These are phyloP conservation scores for Fusarium fujikuroi DNA, from an alignment of 2,329 filamentous ascomycete species.

Conservation along the genomic window DNA sequence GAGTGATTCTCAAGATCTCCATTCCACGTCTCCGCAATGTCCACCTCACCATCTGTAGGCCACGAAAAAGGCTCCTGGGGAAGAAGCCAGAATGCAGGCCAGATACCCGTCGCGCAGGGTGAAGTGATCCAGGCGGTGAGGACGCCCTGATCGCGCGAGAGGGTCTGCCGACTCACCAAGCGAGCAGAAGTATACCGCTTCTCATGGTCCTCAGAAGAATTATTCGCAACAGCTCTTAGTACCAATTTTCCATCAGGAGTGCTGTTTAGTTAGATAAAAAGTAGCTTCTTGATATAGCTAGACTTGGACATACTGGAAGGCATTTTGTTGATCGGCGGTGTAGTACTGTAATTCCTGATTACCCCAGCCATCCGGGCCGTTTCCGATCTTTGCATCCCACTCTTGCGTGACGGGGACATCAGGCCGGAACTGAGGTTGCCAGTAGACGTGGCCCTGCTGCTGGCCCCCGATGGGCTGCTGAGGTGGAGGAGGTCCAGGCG, in stretches of 20 bases:
- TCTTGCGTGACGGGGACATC: conserved; percentile 58
- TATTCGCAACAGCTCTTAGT: conserved; percentile 60
- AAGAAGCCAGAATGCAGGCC: conserved; percentile 71
- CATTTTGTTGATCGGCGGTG: conserved; percentile 59
- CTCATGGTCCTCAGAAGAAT: conserved; percentile 47
- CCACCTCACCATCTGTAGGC: conserved; percentile 69
- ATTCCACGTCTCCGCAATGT: conserved; percentile 72
- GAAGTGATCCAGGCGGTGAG: conserved; percentile 62
- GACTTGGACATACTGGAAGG: conserved; percentile 57
- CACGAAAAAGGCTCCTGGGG: conserved; percentile 67
- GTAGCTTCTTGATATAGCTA: background rate
- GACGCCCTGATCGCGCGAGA: conserved; percentile 62
- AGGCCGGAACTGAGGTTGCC: conserved; percentile 62
- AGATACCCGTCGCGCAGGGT: conserved; percentile 66
- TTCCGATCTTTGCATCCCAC: conserved; percentile 65
- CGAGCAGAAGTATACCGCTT: conserved; percentile 65
- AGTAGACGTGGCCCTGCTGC: conserved; percentile 54
- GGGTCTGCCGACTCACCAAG: conserved; percentile 62
- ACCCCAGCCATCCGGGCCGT: conserved; percentile 69
- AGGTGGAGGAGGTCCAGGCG: conserved; percentile 34
- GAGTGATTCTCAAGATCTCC: conserved; percentile 64
- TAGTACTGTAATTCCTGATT: conserved; percentile 71
- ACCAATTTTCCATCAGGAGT: conserved; percentile 62
- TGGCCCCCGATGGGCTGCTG: conserved; percentile 35
- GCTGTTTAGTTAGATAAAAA: conserved; percentile 36